Evolutionary conservation across 1,284 basidiomycete genomes (phyloP), one percentile per base, ranked within the genome.

Genomic region (Wolfiporia cocos): DNA sequence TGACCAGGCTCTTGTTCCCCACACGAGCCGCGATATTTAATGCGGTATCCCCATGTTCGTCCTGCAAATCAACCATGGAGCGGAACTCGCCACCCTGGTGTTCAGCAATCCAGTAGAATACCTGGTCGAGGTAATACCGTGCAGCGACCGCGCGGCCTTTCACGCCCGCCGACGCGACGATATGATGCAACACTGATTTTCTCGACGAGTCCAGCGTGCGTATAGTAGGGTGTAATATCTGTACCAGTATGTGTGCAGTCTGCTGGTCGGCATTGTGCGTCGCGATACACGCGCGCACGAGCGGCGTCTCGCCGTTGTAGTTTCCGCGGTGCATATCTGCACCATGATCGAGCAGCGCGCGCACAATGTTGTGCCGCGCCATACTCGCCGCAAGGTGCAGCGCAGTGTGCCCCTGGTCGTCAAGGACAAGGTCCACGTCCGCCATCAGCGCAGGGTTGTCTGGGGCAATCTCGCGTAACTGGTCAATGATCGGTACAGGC

Each of bases 31-130:
- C 92, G 51, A 97, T 91, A 64, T 95, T 96, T 51, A 99, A 64
- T 4, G 93, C 91, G 1, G 96, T 98, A 60, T 99, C 96, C 1
- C 96, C 96, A 61, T 98, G 86, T 50, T 92, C 83, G 61, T 99
- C 96, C 64, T 94, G 92, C 30, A 96, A 71, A 64, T 99, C 92
- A 12, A 99, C 80, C 30, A 98, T 66, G 7, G 78, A 82, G 55
- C 76, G 75, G 58, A 94, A 88, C 43, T 86, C 82, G 2, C 81
- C 81, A 10, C 73, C 74, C 52, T 85, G 76, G 46, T 81, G 69
- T 44, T 82, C 73, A 26, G 81, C 86, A 53, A 92, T 79, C 80
- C 82, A 88, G 52, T 86, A 78, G 54, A 98, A 82, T 41, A 97
- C 78, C 51, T 86, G 84, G 47, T 95, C 91, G 49, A 99, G 78